Evolutionary conservation across 169 alveolate species (phyloP), one percentile per base, ranked within the genome.

Genomic region (Neospora caninum): DNA sequence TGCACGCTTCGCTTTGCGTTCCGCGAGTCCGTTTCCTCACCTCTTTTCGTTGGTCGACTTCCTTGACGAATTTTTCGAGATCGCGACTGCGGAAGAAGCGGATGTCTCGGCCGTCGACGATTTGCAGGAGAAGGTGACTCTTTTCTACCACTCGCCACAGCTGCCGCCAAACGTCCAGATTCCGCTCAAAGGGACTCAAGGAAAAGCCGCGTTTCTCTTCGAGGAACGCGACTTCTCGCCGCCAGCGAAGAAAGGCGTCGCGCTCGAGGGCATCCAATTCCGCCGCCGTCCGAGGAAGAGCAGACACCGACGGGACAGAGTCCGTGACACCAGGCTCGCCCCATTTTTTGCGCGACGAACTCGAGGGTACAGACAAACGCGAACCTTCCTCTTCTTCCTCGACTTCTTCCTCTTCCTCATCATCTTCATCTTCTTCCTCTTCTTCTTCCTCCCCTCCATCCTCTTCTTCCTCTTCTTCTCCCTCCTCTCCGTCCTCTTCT

Each of bases 71-170:
- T 42, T 84, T 95, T 82, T 98, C 99, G 82, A 98, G 96, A 94
- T 98, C 99, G 43, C 87, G 92, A 94, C 97, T 96, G 67, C 99
- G 95, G 96, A 96, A 99, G 97, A 99, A 99, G 78, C 98, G 97
- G 34, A 99, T 99, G 95, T 99, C 99, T 93, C 99, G 96, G 13
- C 99, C 99, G 96, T 99, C 99, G 27, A 99, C 98, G 49, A 99
- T 98, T 95, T 99, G 98, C 91, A 99, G 97, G 54, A 99, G 94
- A 34, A 99, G 95, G 92, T 99, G 98, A 80, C 99, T 96, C 93
- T 97, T 98, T 84, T 99, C 99, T 25, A 99, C 98, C 16, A 99
- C 99, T 91, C 99, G 98, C 99, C 99, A 99, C 91, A 99, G 97
- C 97, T 99, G 99, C 96, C 98, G 97, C 99, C 99, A 99, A 49